Percentiles rank a stretch among this genome's conserved stretches.
phyloP scores from a whole-genome alignment of 1,139 yeast genomes.

The Suhomyces wounanorum region DNA sequence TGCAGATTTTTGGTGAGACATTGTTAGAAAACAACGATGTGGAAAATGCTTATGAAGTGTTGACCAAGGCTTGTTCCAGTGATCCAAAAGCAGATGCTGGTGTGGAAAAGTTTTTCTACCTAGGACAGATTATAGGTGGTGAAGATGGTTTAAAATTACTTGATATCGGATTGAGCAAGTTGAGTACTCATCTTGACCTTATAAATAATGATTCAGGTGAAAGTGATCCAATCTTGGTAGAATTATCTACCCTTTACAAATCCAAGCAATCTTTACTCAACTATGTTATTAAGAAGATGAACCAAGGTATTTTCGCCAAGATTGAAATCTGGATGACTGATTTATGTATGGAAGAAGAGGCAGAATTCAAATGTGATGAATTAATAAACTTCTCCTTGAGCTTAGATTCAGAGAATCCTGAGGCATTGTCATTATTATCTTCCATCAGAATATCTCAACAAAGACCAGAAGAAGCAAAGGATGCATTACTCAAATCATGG shows the following conservation, averaged over 20 bases:
- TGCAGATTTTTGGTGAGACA: constrained; percentile 65
- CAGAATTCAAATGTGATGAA: constrained; percentile 78
- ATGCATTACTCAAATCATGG: constrained; percentile 76
- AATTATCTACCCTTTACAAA: constrained; percentile 30
- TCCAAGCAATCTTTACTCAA: constrained; percentile 28
- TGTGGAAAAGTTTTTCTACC: constrained; percentile 78
- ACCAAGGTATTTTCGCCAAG: constrained; percentile 79
- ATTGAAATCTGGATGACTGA: constrained; percentile 99
- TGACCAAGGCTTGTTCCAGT: constrained; percentile 62
- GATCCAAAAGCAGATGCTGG: constrained; percentile 70
- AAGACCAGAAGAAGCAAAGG: constrained; percentile 67
- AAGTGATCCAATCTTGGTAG: constrained; percentile 29
- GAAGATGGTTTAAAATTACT: constrained; percentile 67
- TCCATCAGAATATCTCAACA: constrained; percentile 92
- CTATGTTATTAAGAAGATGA: constrained; percentile 54
- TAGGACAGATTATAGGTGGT: constrained; percentile 92
- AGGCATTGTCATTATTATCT: constrained; percentile 78
- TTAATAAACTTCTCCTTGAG: constrained; percentile 66
- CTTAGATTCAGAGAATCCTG: constrained; percentile 66
- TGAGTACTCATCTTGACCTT: constrained; percentile 44
- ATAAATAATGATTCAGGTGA: constrained; percentile 27
- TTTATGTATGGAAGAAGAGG: constrained; percentile 89
- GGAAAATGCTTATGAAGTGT: constrained; percentile 70
- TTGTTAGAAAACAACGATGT: constrained; percentile 77
- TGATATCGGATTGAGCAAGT: constrained; percentile 60